Evolutionary conservation across 495 filamentous ascomycete genomes (phyloP), one percentile per base, ranked within the genome.

Genomic region (Hypoxylon fragiforme): DNA sequence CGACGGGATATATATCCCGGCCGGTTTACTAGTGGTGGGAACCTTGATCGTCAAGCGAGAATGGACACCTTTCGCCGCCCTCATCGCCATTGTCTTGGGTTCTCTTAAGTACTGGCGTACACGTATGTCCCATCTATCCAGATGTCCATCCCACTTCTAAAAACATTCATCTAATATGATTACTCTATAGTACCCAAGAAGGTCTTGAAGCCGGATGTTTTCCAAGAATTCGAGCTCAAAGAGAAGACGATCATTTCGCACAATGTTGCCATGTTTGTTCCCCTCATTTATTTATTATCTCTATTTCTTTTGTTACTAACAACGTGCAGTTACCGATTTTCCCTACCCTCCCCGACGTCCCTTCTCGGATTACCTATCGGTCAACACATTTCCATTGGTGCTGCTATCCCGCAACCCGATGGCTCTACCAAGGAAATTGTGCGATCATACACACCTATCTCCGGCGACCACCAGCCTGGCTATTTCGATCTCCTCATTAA

Each of bases 401-500:
- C 92, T 28, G 83, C 73, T 42, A 85, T 94, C 44, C 57, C 66
- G 12, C 77, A 81, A 50, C 69, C 77, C 31, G 82, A 86, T 50
- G 87, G 87, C 54, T 77, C 82, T 60, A 79, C 77, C 53, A 95
- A 96, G 75, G 90, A 96, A 61, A 87, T 97, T 52, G 84, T 96
- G 9, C 91, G 94, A 68, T 95, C 90, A 16, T 98, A 98, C 78
- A 98, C 94, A 9, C 94, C 94, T 35, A 96, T 97, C 70, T 91
- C 88, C 45, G 91, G 87, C 57, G 92, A 97, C 77, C 81, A 91
- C 60, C 85, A 92, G 59, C 86, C 83, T n/a, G 94, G 94, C 67
- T 88, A 90, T 80, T 91, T 98, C 76, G 92, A 96, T 71, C 86
- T 98, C 47, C 83, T 98, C 43, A 89, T 98, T 74, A 98, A 98